These are phyloP conservation scores for Omphalea diandra DNA, from an alignment of 441 rosid genomes.

Conservation along the genomic window DNA sequence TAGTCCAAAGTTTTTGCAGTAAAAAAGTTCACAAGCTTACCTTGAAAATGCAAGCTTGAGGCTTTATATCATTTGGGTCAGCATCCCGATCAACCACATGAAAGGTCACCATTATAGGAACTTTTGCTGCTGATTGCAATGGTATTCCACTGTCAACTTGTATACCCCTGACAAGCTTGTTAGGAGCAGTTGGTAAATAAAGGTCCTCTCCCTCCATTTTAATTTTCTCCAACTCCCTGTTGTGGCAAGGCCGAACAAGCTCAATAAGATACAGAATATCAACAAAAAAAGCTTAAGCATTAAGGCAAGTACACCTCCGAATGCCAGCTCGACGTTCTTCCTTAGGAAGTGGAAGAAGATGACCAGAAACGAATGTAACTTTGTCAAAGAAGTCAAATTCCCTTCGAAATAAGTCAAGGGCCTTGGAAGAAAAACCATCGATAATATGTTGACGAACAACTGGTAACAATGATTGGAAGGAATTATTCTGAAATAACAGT, in stretches of 20 bases:
- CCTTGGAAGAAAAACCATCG: conserved; percentile 78
- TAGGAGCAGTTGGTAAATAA: conserved; percentile 90
- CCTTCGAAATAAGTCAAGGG: conserved; percentile 73
- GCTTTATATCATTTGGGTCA: conserved; percentile 54
- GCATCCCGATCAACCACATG: conserved; percentile 87
- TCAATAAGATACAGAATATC: conserved; percentile 17
- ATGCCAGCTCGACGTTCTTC: conserved; percentile 98
- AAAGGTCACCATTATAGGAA: conserved; percentile 95
- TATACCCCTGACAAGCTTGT: conserved; percentile 87
- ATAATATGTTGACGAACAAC: conserved; percentile 78
- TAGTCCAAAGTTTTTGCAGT: not conserved
- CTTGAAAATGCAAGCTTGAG: conserved; percentile 99
- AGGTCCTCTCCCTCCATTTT: conserved; percentile 87
- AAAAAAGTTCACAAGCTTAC: conserved; percentile 37
- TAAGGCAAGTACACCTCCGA: conserved; percentile 53
- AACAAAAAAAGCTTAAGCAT: conserved; percentile 11
- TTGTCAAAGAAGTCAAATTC: conserved; percentile 94
- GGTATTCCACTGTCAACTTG: conserved; percentile 97
- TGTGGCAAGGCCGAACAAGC: conserved; percentile 21
- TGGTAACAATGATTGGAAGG: conserved; percentile 80
- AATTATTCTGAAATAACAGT: conserved; percentile 55
- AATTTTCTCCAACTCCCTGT: conserved; percentile 94
- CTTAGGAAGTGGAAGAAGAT: conserved; percentile 71
- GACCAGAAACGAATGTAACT: conserved; percentile 94
- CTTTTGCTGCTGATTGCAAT: conserved; percentile 96